Percentiles rank a stretch among this genome's conserved stretches.
phyloP scores from a whole-genome alignment of 306 rosid genomes.

The Sicyos baderoa region DNA sequence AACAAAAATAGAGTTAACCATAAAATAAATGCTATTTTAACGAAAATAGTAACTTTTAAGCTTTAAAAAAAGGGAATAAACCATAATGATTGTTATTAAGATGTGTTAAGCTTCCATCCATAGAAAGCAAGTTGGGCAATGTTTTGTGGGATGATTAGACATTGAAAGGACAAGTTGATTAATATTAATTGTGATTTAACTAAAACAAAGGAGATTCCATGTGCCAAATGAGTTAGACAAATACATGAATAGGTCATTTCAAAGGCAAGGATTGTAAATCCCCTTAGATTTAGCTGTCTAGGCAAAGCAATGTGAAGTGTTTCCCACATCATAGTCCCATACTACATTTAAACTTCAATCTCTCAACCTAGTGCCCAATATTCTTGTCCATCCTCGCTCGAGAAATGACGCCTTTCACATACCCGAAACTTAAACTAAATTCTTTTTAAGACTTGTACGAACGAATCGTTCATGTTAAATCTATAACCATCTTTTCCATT shows the following conservation, averaged over 20 bases:
- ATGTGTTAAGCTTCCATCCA: slow-evolving; percentile 16
- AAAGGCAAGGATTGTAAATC: slow-evolving; percentile 6
- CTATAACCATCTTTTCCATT: too few relatives aligned
- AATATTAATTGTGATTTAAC: slow-evolving; percentile 19
- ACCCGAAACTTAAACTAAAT: too few relatives aligned
- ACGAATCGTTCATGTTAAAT: too few relatives aligned
- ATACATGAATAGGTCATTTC: slow-evolving; percentile 17
- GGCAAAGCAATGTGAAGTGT: slow-evolving; percentile 21
- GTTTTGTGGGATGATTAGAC: slow-evolving; percentile 1
- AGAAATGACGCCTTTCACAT: too few relatives aligned
- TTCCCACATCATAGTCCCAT: slow-evolving; percentile 12
- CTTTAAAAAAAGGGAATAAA: not conserved
- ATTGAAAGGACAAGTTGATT: slow-evolving; percentile 9
- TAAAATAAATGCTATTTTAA: too few relatives aligned
- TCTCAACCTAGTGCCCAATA: too few relatives aligned
- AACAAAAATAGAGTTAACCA: too few relatives aligned
- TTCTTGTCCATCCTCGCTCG: too few relatives aligned
- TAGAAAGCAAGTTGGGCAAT: not conserved
- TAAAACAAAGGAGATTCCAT: slow-evolving; percentile 18
- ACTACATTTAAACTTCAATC: not conserved
- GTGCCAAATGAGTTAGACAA: slow-evolving; percentile 10
- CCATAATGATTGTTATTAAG: slow-evolving; percentile 9
- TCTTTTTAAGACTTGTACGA: too few relatives aligned
- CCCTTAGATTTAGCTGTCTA: slow-evolving; percentile 12
- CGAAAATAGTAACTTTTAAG: too few relatives aligned